Evolutionary conservation across 176 grass and related monocot species (phyloP), one percentile per base, ranked within the genome.

Genomic region (Triticum urartu): DNA sequence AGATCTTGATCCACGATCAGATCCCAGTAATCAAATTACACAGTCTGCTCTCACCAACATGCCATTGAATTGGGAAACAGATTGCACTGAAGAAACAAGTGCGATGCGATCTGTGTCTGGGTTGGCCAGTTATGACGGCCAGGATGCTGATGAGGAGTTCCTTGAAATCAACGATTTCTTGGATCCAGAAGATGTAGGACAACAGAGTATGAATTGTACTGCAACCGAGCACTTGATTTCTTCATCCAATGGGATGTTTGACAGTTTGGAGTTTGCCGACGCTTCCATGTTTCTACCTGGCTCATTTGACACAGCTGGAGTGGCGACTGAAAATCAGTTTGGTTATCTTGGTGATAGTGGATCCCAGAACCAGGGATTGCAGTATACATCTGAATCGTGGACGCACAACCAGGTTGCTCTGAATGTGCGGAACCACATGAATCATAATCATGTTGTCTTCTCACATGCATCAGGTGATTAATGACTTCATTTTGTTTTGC

Each of bases 121-220:
- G 58, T 81, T 84, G 38, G 43, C 73, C 17, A 87, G 38, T 76
- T 84, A 70, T 13, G 18, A 64, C 33, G 63, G 28, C 7, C 81
- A 50, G 30, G 85, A 82, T 85, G 83, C 66, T 81, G 90, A 87
- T 60, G 94, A 92, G 20, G 96, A 98, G 66, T 95, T 91, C 68
- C 78, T 98, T 88, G 97, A 98, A 87, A 94, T 98, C 56, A 94
- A 91, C 14, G 97, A 95, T 94, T 89, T 98, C 60, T 75, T 83
- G 66, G 89, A 90, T 68, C 73, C 83, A 50, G 91, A 91, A 13
- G 85, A 87, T 79, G 10, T 82, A 68, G 71, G 82, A 75, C 86
- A 85, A 74, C 86, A 86, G 60, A 89, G 64, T 72, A 65, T 78
- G 78, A 50, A 86, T 81, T 59, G n/a, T 73, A 81, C 35, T 68